Evolutionary conservation across 495 filamentous ascomycete genomes (phyloP).

Genomic region (Pyrenula massariospora): DNA sequence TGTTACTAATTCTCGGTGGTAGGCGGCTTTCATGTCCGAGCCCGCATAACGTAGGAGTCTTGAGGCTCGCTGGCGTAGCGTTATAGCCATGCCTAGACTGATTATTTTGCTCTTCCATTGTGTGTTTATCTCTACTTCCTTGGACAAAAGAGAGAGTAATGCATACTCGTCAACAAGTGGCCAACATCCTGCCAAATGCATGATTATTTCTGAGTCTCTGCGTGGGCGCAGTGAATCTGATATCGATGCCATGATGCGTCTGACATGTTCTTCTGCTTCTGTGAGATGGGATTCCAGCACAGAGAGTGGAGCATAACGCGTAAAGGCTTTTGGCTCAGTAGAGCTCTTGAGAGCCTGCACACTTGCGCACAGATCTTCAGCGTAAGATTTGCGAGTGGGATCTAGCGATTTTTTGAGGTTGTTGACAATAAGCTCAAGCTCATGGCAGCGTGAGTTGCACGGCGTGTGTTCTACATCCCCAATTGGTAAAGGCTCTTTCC

Average conservation of each 20-base stretch:
- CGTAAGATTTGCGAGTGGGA: not conserved
- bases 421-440: not conserved
- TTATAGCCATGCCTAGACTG: conserved; percentile 5
- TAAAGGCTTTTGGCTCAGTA: not conserved
- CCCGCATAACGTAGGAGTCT: conserved; percentile 10
- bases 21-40: conserved; percentile 15
- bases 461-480: too few relatives aligned
- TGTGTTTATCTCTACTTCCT: not conserved
- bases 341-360: not conserved
- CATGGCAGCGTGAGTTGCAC: too few relatives aligned
- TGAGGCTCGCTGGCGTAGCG: conserved; percentile 23
- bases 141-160: not conserved
- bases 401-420: not conserved
- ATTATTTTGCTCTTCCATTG: not conserved
- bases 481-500: too few relatives aligned
- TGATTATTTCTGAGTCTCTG: not conserved
- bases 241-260: not conserved
- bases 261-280: not conserved
- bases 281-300: not conserved
- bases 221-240: not conserved
- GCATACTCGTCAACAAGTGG: not conserved
- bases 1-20: conserved; percentile 39
- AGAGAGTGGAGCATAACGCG: not conserved
- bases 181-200: not conserved
- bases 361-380: not conserved